A percentile compares a stretch with the other conserved stretches of the same genome.
Evolutionary conservation across 2,329 filamentous ascomycete species (phyloP).

Genomic region (Domatiomyces globalis): DNA sequence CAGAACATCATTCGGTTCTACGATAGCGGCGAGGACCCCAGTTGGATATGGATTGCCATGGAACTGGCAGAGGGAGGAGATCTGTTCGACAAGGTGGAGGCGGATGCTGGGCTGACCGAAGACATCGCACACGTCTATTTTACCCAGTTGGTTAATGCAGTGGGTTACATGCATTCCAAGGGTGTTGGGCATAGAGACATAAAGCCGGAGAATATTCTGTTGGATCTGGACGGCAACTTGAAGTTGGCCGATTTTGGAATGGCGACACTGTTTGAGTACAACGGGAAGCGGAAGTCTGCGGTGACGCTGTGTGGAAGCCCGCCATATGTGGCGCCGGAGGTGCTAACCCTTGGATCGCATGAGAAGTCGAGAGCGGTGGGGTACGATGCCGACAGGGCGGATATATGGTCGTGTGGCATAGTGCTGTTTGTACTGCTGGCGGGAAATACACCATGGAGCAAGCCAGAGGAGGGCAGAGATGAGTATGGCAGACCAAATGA

Average conservation of each 20-base stretch:
- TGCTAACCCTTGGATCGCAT: slow-evolving; percentile 45
- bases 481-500: slow-evolving; percentile 53
- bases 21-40: slow-evolving; percentile 65
- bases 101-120: slow-evolving; percentile 83
- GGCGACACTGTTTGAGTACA: slow-evolving; percentile 83
- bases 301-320: slow-evolving; percentile 88
- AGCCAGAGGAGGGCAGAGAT: slow-evolving; percentile 52
- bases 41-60: slow-evolving; percentile 98
- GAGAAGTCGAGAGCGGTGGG: slow-evolving; percentile 30
- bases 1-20: slow-evolving; percentile 91
- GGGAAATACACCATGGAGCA: slow-evolving; percentile 96
- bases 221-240: slow-evolving; percentile 69
- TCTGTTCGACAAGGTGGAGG: slow-evolving; percentile 98
- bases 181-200: slow-evolving; percentile 86
- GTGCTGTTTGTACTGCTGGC: slow-evolving; percentile 93
- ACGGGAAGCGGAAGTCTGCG: slow-evolving; percentile 66
- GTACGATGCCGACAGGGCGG: slow-evolving; percentile 58
- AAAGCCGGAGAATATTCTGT: slow-evolving; percentile 88
- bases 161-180: slow-evolving; percentile 91
- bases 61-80: slow-evolving; percentile 91
- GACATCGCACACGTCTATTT: slow-evolving; percentile 97
- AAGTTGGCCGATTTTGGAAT: slow-evolving; percentile 97
- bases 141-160: slow-evolving; percentile 73
- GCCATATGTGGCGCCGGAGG: slow-evolving; percentile 93
- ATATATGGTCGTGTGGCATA: slow-evolving; percentile 95